Base-by-base conservation (phyloP, 208 protist species). In the Leishmania gerbilli region DNA sequence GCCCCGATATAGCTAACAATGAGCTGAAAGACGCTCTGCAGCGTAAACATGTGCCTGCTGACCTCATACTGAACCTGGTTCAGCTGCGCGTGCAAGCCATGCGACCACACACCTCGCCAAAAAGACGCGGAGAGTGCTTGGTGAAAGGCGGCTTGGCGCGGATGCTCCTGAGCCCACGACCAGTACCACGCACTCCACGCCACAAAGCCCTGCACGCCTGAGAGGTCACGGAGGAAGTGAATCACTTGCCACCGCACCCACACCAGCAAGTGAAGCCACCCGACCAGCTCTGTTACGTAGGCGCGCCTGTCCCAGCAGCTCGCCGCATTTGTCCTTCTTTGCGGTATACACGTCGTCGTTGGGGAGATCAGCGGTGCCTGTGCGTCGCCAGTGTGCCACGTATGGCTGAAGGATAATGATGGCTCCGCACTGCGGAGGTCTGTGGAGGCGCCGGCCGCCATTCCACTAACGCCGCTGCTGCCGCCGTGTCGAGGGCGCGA, bases 161-260 rank as follows among this genome's bases (percentile, higher is more conserved):
- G 74, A 76, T 94, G 87, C 47, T 89, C 80, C 80, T 92, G 85
- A 31, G 90, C 92, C 89, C 90, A 95, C 0, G 89, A 91, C 90
- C 92, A 94, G 87, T 94, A 95, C 83, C 82, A 91, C 42, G 86
- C 79, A 77, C 91, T 87, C 89, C 90, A 94, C 34, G 92, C 85
- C 7, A 93, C 81, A 27, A 86, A 68, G 37, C 87, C 89, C 62
- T 95, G 90, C 71, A 93, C 82, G 2, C 77, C 82, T 24, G 83
- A 88, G n/a, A 95, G 79, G 79, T 90, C 87, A 42, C 84, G 88
- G 64, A 95, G 79, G 15, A 92, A 87, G 49, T 86, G 81, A 47
- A 91, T 85, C 1, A 90, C 84, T 56, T 87, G 76, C 67, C 72
- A 86, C 45, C 91, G 91, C 49, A 84, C 82, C 91, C 89, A 93